These are phyloP conservation scores for Populus euphratica DNA, from an alignment of 345 rosid genomes.

Conservation along the genomic window DNA sequence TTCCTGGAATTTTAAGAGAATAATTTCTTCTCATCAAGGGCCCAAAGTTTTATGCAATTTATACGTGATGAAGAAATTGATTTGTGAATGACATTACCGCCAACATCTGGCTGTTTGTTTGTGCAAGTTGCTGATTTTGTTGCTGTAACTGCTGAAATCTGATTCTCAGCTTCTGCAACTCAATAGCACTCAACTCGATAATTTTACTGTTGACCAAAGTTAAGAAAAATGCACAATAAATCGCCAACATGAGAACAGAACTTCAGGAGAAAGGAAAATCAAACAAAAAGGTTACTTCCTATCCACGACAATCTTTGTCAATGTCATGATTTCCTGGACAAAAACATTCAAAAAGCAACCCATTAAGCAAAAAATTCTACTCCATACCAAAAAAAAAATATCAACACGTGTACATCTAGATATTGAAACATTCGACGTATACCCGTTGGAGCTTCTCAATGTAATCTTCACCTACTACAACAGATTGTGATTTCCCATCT, in stretches of 20 bases:
- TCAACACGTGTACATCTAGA: not conserved
- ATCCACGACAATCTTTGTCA: constrained; percentile 45
- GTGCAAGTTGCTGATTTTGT: constrained; percentile 64
- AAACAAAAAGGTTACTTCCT: constrained; percentile 43
- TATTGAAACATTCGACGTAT: not conserved
- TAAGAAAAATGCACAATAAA: constrained; percentile 11
- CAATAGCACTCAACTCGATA: constrained; percentile 46
- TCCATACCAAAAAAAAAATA: not conserved
- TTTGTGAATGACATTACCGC: constrained; percentile 36
- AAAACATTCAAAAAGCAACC: constrained; percentile 19
- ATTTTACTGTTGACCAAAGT: constrained; percentile 41
- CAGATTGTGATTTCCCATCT: constrained; percentile 26
- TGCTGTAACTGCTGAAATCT: constrained; percentile 52
- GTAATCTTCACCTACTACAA: constrained; percentile 30
- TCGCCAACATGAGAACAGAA: constrained; percentile 3
- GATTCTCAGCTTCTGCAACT: constrained; percentile 53
- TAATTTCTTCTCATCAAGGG: constrained; percentile 15
- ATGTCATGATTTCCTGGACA: constrained; percentile 51
- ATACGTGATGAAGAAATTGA: constrained; percentile 12
- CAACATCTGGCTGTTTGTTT: constrained; percentile 53
- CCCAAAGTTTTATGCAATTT: not conserved
- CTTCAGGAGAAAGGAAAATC: not conserved
- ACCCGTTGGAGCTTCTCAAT: constrained; percentile 50
- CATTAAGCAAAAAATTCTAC: constrained; percentile 5
- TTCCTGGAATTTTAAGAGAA: constrained; percentile 49